phyloP scores from a whole-genome alignment of 192 early-diverging fungal genomes.

The Coemansia sp. region DNA sequence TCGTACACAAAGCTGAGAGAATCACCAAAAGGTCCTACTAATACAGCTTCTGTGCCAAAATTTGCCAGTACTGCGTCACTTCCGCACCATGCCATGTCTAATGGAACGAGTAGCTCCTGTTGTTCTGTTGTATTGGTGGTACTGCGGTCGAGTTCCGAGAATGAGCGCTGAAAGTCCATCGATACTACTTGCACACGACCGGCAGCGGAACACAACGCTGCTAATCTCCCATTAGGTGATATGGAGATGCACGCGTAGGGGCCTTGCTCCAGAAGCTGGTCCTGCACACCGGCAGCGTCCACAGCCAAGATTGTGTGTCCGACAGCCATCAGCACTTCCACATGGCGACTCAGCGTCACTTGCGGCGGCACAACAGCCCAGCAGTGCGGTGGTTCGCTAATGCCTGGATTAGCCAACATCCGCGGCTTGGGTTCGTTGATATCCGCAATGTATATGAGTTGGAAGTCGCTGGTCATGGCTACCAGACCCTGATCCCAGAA shows the following conservation, averaged over 20 bases:
- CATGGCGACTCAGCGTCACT: conserved; percentile 79
- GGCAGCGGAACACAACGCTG: conserved; percentile 78
- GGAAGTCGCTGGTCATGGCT: conserved; percentile 79
- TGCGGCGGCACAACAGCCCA: conserved; percentile 93
- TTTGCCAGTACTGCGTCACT: conserved; percentile 87
- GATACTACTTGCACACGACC: conserved; percentile 91
- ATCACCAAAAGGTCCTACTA: conserved; percentile 94
- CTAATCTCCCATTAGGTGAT: conserved; percentile 92
- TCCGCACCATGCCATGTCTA: conserved; percentile 75
- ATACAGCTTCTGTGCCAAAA: conserved; percentile 77
- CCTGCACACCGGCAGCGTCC: conserved; percentile 74
- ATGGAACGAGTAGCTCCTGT: neutral
- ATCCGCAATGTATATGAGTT: conserved; percentile 80
- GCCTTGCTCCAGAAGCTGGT: conserved; percentile 82
- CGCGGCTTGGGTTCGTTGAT: conserved; percentile 83
- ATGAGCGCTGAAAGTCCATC: conserved; percentile 88
- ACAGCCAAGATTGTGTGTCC: conserved; percentile 78
- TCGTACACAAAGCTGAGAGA: conserved; percentile 62
- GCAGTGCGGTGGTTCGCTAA: conserved; percentile 69
- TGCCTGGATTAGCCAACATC: conserved; percentile 65
- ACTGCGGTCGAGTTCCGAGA: conserved; percentile 76
- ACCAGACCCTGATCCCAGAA: conserved; percentile 94
- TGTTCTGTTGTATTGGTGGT: neutral
- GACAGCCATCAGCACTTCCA: conserved; percentile 83
- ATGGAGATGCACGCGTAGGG: conserved; percentile 86